Evolutionary conservation across 1,284 basidiomycete genomes (phyloP).

Genomic region (Rhodotorula mucilaginosa): DNA sequence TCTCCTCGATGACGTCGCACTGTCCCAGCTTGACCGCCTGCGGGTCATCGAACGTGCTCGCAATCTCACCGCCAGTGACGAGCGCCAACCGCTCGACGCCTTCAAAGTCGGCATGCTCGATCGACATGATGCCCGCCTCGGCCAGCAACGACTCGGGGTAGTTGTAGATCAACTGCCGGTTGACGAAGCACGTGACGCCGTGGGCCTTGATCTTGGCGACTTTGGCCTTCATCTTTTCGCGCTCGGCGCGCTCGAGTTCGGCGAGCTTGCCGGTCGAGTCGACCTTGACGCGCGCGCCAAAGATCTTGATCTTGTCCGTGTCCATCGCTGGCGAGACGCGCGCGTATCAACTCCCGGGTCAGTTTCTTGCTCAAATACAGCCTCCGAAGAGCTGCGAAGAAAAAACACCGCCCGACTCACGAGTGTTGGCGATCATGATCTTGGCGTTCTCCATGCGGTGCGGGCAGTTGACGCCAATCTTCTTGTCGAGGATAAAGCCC

Average conservation of each 20-base stretch:
- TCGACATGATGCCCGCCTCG: conserved; percentile 91
- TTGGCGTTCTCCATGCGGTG: conserved; percentile 93
- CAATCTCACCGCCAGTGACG: conserved; percentile 97
- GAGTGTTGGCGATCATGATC: conserved; percentile 96
- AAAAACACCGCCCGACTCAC: conserved; percentile 54
- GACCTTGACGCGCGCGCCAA: conserved; percentile 93
- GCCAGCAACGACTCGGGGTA: conserved; percentile 93
- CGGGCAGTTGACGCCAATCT: conserved; percentile 90
- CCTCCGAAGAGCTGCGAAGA: not conserved
- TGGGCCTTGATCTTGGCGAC: conserved; percentile 91
- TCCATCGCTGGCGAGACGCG: conserved; percentile 76
- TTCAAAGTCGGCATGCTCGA: conserved; percentile 99
- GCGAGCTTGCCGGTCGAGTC: conserved; percentile 95
- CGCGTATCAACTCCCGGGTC: not conserved
- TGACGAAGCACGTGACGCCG: conserved; percentile 97
- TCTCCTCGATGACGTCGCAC: conserved; percentile 95
- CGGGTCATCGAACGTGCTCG: conserved; percentile 90
- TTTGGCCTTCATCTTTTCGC: conserved; percentile 99
- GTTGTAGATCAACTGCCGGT: conserved; percentile 99
- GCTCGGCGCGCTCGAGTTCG: conserved; percentile 93
- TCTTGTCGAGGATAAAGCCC: conserved; percentile 98
- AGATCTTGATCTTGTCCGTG: conserved; percentile 99
- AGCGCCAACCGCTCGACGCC: conserved; percentile 94
- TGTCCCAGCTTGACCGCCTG: conserved; percentile 89
- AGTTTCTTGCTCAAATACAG: too few relatives aligned